phyloP scores from a whole-genome alignment of 805 yeast species.

The Candida schatavii region DNA sequence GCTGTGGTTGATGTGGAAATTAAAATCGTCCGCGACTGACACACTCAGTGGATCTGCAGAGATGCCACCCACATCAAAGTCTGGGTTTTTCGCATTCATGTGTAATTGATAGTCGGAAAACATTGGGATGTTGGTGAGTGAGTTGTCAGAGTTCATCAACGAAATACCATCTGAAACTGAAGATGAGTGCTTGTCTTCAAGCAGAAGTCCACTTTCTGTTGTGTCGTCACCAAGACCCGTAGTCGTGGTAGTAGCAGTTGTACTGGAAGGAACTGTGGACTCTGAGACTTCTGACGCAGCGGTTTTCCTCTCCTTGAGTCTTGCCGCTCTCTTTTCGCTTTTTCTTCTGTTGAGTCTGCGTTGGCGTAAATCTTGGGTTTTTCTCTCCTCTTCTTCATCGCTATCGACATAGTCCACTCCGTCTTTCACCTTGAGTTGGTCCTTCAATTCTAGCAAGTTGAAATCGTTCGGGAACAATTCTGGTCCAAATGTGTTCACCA shows the following conservation, averaged over 20 bases:
- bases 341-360: constrained; percentile 36
- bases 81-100: constrained; percentile 23
- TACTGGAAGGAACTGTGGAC: not conserved
- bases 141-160: constrained; percentile 58
- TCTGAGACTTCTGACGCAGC: not conserved
- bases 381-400: constrained; percentile 50
- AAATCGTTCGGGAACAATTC: constrained; percentile 79
- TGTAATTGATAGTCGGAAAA: constrained; percentile 50
- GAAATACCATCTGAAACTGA: constrained; percentile 61
- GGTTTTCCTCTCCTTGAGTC: constrained; percentile 8
- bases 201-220: constrained; percentile 18
- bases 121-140: constrained; percentile 63
- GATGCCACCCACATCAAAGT: constrained; percentile 20
- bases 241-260: constrained; percentile 5
- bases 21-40: constrained; percentile 35
- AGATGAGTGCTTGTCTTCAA: constrained; percentile 17
- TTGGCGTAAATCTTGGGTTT: constrained; percentile 45
- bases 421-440: constrained; percentile 28
- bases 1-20: constrained; percentile 1
- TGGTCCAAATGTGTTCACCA: constrained; percentile 81
- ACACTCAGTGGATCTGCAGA: constrained; percentile 27
- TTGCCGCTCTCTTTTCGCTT: constrained; percentile 12
- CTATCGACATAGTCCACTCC: constrained; percentile 32
- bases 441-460: constrained; percentile 50
- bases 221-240: constrained; percentile 10